These are phyloP conservation scores for Colletotrichum musicola DNA, from an alignment of 2,329 filamentous ascomycete species.

Conservation along the genomic window DNA sequence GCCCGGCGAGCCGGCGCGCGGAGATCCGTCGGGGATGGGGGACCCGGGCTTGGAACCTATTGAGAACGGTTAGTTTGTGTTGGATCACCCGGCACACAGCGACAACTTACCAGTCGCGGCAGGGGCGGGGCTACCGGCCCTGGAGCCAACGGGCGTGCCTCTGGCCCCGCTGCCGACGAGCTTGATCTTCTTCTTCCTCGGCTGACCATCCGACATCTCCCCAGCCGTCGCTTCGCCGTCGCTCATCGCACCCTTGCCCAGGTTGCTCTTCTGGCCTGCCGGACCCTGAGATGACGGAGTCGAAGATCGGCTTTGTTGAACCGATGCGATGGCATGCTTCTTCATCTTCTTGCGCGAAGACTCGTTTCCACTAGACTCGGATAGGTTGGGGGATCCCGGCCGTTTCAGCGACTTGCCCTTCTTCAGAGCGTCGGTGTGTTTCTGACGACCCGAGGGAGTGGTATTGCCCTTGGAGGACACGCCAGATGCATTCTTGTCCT, in stretches of 20 bases:
- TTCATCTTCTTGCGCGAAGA: slow-evolving; percentile 86
- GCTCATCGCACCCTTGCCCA: slow-evolving; percentile 72
- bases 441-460: slow-evolving; percentile 63
- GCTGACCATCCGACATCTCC: slow-evolving; percentile 71
- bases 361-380: slow-evolving; percentile 93
- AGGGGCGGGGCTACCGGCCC: slow-evolving; percentile 71
- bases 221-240: slow-evolving; percentile 80
- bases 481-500: slow-evolving; percentile 65
- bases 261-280: slow-evolving; percentile 56
- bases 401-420: slow-evolving; percentile 80
- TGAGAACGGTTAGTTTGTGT: neutral
- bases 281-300: slow-evolving; percentile 63
- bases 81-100: too few relatives aligned
- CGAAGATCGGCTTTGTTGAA: slow-evolving; percentile 64
- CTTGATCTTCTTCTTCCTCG: slow-evolving; percentile 67
- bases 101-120: slow-evolving; percentile 51
- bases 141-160: slow-evolving; percentile 69
- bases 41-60: slow-evolving; percentile 42
- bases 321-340: slow-evolving; percentile 66
- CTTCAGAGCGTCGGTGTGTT: slow-evolving; percentile 60
- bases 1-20: slow-evolving; percentile 51
- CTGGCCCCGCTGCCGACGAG: slow-evolving; percentile 59
- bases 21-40: slow-evolving; percentile 38
- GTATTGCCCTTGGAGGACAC: slow-evolving; percentile 77
- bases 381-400: slow-evolving; percentile 86